These are phyloP conservation scores for Neopestalotiopsis sp. DNA, from an alignment of 2,329 filamentous ascomycete species.

Conservation along the genomic window DNA sequence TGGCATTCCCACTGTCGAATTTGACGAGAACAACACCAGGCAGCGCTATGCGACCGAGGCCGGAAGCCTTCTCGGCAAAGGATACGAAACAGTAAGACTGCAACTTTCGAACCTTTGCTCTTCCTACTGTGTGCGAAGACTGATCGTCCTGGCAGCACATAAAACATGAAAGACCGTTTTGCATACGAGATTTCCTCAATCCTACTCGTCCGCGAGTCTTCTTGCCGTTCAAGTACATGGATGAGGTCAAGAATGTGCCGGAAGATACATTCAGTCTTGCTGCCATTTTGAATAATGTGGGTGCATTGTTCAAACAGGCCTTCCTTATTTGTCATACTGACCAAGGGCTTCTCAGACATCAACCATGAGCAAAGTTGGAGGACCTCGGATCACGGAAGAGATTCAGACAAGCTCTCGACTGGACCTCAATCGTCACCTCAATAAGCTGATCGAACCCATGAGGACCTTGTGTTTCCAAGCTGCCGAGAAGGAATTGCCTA, in stretches of 20 bases:
- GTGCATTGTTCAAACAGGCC: not conserved
- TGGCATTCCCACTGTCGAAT: not conserved
- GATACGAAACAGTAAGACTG: not conserved
- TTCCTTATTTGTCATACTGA: not conserved
- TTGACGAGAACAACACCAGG: conserved; percentile 13
- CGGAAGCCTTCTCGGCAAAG: conserved; percentile 1
- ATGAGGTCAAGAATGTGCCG: conserved; percentile 8
- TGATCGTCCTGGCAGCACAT: not conserved
- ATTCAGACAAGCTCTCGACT: conserved; percentile 13
- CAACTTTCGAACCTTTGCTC: not conserved
- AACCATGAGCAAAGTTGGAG: conserved; percentile 16
- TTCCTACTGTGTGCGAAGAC: not conserved
- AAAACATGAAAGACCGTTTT: not conserved
- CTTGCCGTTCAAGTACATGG: conserved; percentile 14
- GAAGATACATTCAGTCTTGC: conserved; percentile 7
- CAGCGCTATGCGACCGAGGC: not conserved
- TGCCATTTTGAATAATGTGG: conserved; percentile 2
- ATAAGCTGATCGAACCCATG: conserved; percentile 1
- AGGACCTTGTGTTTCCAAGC: conserved; percentile 13
- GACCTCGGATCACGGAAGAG: conserved; percentile 14
- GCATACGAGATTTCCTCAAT: conserved; percentile 2
- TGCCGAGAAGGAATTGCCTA: not conserved
- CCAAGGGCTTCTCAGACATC: not conserved
- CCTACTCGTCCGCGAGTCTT: conserved; percentile 4
- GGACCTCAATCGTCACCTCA: conserved; percentile 13